These are phyloP conservation scores for Monilinia fructigena DNA, from an alignment of 2,329 filamentous ascomycete species.

Conservation along the genomic window DNA sequence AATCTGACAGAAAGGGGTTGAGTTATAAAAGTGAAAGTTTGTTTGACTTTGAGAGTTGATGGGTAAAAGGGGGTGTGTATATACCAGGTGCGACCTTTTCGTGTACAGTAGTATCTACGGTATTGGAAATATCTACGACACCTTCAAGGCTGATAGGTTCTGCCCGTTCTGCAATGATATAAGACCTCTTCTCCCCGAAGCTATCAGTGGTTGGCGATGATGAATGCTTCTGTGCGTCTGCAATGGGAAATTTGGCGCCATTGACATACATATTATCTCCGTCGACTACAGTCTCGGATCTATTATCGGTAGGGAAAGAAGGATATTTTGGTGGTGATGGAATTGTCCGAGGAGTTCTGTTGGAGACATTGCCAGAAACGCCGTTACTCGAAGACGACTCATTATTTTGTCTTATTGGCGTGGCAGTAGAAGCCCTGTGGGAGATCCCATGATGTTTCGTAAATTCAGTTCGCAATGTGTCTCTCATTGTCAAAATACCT, in stretches of 20 bases:
- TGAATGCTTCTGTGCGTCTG: not conserved
- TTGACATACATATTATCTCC: not conserved
- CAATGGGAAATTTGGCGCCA: not conserved
- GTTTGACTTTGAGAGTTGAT: slow-evolving; percentile 21
- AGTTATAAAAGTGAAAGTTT: slow-evolving; percentile 3
- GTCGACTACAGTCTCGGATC: not conserved
- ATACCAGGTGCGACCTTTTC: slow-evolving; percentile 37
- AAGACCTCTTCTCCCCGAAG: slow-evolving; percentile 2
- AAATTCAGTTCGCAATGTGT: not conserved
- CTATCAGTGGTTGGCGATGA: slow-evolving; percentile 1
- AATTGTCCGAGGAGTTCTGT: slow-evolving; percentile 16
- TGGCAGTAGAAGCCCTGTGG: not conserved
- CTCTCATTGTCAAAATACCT: slow-evolving; percentile 6
- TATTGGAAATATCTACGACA: slow-evolving; percentile 35
- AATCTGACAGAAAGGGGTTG: slow-evolving; percentile 23
- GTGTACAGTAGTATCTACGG: slow-evolving; percentile 37
- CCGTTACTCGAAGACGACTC: slow-evolving; percentile 3
- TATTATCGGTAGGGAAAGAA: not conserved
- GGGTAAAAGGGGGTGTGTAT: slow-evolving; percentile 22
- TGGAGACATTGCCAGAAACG: not conserved
- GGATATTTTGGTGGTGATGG: slow-evolving; percentile 7
- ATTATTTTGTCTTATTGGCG: not conserved
- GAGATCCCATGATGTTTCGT: not conserved
- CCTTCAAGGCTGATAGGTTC: slow-evolving; percentile 30
- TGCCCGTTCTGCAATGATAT: slow-evolving; percentile 12